Base-by-base conservation (phyloP, 2,329 filamentous ascomycete species). In the Pseudogymnoascus sp. region DNA sequence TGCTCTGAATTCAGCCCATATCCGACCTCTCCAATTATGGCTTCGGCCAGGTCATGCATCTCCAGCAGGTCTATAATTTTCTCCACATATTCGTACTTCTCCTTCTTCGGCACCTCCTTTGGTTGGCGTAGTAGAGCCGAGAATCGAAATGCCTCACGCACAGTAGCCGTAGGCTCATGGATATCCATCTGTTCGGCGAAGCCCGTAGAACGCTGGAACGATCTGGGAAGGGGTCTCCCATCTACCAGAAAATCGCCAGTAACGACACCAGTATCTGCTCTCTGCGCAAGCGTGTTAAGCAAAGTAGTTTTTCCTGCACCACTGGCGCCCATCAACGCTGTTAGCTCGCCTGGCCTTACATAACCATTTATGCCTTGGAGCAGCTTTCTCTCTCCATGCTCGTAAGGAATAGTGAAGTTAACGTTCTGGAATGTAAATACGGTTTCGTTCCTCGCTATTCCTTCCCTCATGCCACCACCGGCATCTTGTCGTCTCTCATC, bases 21-120 rank as follows among this genome's bases (percentile, higher is more conserved):
- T 63, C 90, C 91, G 2, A 89, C 89, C 36, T 93, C 87, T 79
- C 92, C 92, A 58, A 96, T 90, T 50, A 96, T 80, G 14, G 92
- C 91, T 71, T 95, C 91, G 14, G 91, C 90, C 67, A 93, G 94
- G 61, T 90, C 85, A 65, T 80, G 76, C 81, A 90, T 86, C 68
- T 90, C 86, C 0, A 90, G 74, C 0, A 90, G 74, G 57, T 85
- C 80, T n/a, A 88, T 84, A 54, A 90, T 83, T 6, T 80, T 85
- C 68, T 89, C 86, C 61, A 83, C 86, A 63, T 89, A 89, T 0
- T 79, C 83, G 57, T 86, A 81, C 70, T 89, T 90, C 63, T 89
- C 83, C 9, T 76, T 71, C 4, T 75, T 76, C 0, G 82, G 78
- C 0, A 81, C 82, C 54, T 79, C 76, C 58, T 74, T 79, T 0